Base-by-base conservation (phyloP, 176 grass and related monocot species). In the Aegilops speltoides region DNA sequence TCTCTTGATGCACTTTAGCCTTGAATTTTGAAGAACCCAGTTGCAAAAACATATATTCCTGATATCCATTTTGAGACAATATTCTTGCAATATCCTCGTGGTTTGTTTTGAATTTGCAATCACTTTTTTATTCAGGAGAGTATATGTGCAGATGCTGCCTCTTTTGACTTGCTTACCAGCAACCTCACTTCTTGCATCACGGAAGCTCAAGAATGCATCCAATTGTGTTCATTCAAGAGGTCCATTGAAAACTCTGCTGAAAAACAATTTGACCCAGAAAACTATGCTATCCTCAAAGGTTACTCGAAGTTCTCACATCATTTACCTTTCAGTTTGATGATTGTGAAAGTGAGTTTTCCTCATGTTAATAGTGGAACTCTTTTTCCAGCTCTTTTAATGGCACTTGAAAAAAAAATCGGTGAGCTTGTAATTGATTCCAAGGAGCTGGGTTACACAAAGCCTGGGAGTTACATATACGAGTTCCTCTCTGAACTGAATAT, bases 281-380 rank as follows among this genome's bases (percentile, higher is more conserved):
- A 94, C 82, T 98, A 93, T 98, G 93, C 93, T 88, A 98, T 98
- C 72, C 96, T 98, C 26, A 94, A 89, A 96, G 96, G 96, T 92
- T 73, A 77, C 68, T 26, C 5, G 26, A 68, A 48, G 29, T 69
- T 79, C 72, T 43, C 73, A 63, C 56, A 73, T 6, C 20, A 56
- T 87, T 78, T 60, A 83, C 7, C n/a, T 65, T 86, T 84, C n/a
- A 76, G 28, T 84, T 64, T 86, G 64, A 64, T 0, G 48, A 84
- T 23, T 87, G 85, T 76, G 64, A 77, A 26, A 52, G 19, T 86
- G 40, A 78, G 50, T 31, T 74, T 69, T 88, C 20, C 50, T 64
- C 29, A 73, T 71, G 16, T 20, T 76, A 91, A 83, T 16, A 81
- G 29, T 17, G 8, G 10, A 69, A 56, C 57, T 74, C 68, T 68